These are phyloP conservation scores for Micromonas pusilla DNA, from an alignment of 139 green algal species.

Conservation along the genomic window DNA sequence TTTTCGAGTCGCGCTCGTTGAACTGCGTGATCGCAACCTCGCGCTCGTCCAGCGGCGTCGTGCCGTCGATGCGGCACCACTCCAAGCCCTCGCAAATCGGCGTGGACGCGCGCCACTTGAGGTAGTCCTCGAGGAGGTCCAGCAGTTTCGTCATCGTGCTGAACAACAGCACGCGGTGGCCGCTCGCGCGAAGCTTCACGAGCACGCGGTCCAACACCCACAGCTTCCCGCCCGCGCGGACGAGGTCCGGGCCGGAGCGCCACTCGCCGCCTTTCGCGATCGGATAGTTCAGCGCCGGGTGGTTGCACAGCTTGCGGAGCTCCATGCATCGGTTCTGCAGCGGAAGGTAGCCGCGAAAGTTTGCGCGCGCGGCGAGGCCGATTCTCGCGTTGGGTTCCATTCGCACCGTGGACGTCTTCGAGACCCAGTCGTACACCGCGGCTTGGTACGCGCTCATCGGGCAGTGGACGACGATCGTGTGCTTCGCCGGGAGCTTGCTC, in stretches of 20 bases:
- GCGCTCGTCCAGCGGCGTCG: conserved; percentile 56
- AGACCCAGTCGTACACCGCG: conserved; percentile 84
- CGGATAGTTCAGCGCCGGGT: conserved; percentile 82
- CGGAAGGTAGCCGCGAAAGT: conserved; percentile 49
- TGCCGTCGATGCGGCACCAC: conserved; percentile 80
- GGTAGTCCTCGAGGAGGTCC: conserved; percentile 70
- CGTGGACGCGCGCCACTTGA: conserved; percentile 51
- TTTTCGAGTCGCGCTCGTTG: conserved; percentile 64
- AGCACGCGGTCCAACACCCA: conserved; percentile 80
- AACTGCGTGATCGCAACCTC: conserved; percentile 85
- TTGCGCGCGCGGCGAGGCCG: conserved; percentile 27
- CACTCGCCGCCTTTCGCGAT: conserved; percentile 28
- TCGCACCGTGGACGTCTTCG: conserved; percentile 70
- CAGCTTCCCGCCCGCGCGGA: conserved; percentile 85
- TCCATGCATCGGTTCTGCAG: conserved; percentile 94
- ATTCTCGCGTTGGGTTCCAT: conserved; percentile 45
- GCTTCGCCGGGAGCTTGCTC: conserved; percentile 78
- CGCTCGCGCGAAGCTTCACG: conserved; percentile 66
- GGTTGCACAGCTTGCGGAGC: conserved; percentile 95
- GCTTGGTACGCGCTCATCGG: conserved; percentile 69
- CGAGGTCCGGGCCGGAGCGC: conserved; percentile 35
- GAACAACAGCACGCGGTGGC: conserved; percentile 79
- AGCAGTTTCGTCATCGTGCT: conserved; percentile 71
- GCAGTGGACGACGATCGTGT: conserved; percentile 48
- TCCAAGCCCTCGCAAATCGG: conserved; percentile 40